phyloP scores from a whole-genome alignment of 495 filamentous ascomycete species.

The Trichoderma asperelloides region DNA sequence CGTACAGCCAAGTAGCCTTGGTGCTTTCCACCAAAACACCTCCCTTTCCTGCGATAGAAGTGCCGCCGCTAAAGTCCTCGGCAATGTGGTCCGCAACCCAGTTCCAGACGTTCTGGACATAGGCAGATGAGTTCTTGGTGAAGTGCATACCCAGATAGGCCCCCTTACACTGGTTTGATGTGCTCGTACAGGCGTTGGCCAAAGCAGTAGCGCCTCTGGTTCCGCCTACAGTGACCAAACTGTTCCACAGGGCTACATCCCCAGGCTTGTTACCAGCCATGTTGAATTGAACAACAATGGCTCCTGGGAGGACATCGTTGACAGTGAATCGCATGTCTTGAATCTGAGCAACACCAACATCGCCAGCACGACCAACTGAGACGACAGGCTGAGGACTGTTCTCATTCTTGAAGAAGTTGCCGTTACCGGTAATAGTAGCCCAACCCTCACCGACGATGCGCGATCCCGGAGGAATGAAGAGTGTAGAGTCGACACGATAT shows the following conservation, averaged over 20 bases:
- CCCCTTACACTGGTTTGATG: conserved; percentile 32
- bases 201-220: conserved; percentile 55
- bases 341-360: conserved; percentile 68
- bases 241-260: conserved; percentile 73
- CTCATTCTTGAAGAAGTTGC: conserved; percentile 58
- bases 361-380: conserved; percentile 67
- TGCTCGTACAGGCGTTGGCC: conserved; percentile 39
- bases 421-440: conserved; percentile 78
- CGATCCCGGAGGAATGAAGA: conserved; percentile 50
- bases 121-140: conserved; percentile 42
- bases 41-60: conserved; percentile 39
- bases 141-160: conserved; percentile 56
- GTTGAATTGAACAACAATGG: conserved; percentile 70
- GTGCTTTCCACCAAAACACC: conserved; percentile 45
- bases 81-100: conserved; percentile 91
- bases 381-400: conserved; percentile 60
- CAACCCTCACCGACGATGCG: conserved; percentile 80
- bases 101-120: conserved; percentile 54
- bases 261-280: conserved; percentile 54
- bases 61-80: conserved; percentile 33
- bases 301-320: conserved; percentile 56
- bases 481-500: conserved; percentile 55
- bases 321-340: conserved; percentile 70
- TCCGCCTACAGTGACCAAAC: conserved; percentile 62
- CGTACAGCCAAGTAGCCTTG: conserved; percentile 47